Conservation (phyloP, 2,329 filamentous ascomycete genomes). For the Fusarium temperatum region DNA sequence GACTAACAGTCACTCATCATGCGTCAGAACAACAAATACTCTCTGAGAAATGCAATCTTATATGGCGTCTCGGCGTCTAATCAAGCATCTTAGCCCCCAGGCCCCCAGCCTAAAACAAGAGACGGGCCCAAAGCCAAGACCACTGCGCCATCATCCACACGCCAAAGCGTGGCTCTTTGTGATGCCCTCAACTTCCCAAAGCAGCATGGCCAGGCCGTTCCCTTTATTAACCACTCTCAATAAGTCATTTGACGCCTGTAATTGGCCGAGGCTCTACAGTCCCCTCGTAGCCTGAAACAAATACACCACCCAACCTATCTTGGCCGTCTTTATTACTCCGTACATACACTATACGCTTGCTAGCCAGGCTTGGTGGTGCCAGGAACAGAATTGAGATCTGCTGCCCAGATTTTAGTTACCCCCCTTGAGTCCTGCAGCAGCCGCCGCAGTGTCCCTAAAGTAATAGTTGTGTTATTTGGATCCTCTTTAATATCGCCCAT, state of each 20-base stretch:
- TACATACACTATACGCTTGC: neutral
- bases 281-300: conserved; percentile 32
- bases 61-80: conserved; percentile 15
- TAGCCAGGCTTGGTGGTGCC: neutral
- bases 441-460: neutral
- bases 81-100: conserved; percentile 29
- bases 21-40: neutral
- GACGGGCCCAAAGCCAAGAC: conserved; percentile 6
- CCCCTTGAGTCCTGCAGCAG: neutral
- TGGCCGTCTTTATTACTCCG: neutral
- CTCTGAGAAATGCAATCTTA: neutral
- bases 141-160: conserved; percentile 20
- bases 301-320: conserved; percentile 14
- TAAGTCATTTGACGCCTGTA: conserved; percentile 16
- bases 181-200: conserved; percentile 19
- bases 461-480: too few species aligned
- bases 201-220: conserved; percentile 3
- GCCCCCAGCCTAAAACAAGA: conserved; percentile 3
- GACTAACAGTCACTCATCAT: neutral
- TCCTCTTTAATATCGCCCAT: conserved; percentile 32
- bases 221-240: conserved; percentile 1
- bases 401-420: conserved; percentile 3
- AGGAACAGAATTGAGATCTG: conserved; percentile 37
- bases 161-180: conserved; percentile 27
- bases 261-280: conserved; percentile 12